Conservation (phyloP, 495 filamentous ascomycete species). For the Clavariopsis aquatica region DNA sequence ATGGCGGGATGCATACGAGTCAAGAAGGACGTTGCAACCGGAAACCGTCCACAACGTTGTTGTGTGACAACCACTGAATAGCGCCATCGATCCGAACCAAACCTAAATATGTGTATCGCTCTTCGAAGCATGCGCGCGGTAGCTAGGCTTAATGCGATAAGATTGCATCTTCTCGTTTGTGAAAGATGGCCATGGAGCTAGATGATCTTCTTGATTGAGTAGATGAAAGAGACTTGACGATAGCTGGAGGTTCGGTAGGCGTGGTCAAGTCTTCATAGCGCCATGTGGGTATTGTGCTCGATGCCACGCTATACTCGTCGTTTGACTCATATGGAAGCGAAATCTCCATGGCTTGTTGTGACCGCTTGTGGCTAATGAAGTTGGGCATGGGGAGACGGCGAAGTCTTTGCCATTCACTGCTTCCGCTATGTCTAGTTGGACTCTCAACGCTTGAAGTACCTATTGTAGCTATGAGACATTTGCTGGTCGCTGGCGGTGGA, state of each 20-base stretch:
- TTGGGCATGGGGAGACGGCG: neutral
- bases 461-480: neutral
- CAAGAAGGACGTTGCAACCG: no score
- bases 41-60: no score
- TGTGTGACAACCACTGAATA: neutral
- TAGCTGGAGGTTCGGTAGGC: neutral
- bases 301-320: neutral
- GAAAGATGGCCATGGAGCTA: neutral
- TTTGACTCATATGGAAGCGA: slow-evolving; percentile 1
- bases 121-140: neutral
- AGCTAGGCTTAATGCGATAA: neutral
- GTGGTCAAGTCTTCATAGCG: slow-evolving; percentile 13
- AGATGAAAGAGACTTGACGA: neutral
- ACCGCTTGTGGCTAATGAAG: neutral
- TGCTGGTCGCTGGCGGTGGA: neutral
- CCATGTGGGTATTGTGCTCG: slow-evolving; percentile 10
- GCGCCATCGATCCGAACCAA: neutral
- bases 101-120: neutral
- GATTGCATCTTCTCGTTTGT: neutral
- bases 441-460: neutral
- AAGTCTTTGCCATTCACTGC: neutral
- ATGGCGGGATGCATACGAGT: no score
- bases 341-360: slow-evolving; percentile 2
- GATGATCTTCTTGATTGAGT: neutral
- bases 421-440: neutral